Conservation (phyloP, 2,329 filamentous ascomycete species). For the Alternaria sp. region DNA sequence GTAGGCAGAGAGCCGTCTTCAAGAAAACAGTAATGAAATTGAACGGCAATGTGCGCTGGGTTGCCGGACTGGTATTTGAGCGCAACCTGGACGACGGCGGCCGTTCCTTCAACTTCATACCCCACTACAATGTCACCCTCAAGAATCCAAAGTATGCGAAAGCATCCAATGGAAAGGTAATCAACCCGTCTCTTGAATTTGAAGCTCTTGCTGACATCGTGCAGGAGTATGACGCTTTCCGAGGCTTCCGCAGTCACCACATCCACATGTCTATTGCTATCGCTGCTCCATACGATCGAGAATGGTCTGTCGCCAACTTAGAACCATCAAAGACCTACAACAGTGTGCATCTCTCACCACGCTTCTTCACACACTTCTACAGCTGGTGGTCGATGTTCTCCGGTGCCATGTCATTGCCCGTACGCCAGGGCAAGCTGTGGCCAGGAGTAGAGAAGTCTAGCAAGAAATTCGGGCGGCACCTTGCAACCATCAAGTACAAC, state of each 20-base stretch:
- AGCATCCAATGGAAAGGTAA: slow-evolving; percentile 55
- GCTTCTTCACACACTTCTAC: slow-evolving; percentile 98
- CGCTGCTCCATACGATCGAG: slow-evolving; percentile 81
- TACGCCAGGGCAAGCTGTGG: slow-evolving; percentile 90
- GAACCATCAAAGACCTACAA: slow-evolving; percentile 91
- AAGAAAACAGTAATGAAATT: slow-evolving; percentile 99
- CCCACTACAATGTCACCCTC: slow-evolving; percentile 89
- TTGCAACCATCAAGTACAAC: slow-evolving; percentile 99
- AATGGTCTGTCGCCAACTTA: slow-evolving; percentile 79
- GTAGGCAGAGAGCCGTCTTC: slow-evolving; percentile 80
- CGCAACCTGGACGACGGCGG: slow-evolving; percentile 73
- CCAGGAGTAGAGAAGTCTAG: slow-evolving; percentile 93
- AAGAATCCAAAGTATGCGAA: slow-evolving; percentile 80
- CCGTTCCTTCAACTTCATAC: slow-evolving; percentile 85
- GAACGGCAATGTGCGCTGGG: slow-evolving; percentile 93
- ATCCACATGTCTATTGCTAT: slow-evolving; percentile 95
- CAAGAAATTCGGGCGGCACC: slow-evolving; percentile 96
- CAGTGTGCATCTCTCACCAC: slow-evolving; percentile 89
- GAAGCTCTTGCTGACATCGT: slow-evolving; percentile 25
- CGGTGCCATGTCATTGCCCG: slow-evolving; percentile 89
- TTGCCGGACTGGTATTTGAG: slow-evolving; percentile 91
- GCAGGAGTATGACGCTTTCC: slow-evolving; percentile 84
- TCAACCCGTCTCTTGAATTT: not conserved
- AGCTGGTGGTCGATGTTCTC: slow-evolving; percentile 98
- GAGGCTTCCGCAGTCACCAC: slow-evolving; percentile 93